These are phyloP conservation scores for Penicillium maclennaniae DNA, from an alignment of 495 filamentous ascomycete genomes.

Conservation along the genomic window DNA sequence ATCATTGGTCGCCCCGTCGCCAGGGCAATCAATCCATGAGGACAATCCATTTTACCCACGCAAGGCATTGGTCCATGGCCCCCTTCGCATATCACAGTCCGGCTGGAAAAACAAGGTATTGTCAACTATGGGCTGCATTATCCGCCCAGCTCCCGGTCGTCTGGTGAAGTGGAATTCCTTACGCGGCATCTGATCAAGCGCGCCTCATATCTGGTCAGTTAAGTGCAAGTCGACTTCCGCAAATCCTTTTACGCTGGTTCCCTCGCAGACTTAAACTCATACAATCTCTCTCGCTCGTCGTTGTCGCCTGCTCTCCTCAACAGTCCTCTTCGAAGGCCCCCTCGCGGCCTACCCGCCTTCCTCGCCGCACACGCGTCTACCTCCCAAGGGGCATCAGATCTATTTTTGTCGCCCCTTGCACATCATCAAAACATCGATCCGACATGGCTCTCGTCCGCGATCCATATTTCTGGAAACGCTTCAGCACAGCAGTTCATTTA, in stretches of 20 bases:
- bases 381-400: neutral
- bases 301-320: neutral
- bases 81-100: conserved; percentile 2
- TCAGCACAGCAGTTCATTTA: conserved; percentile 55
- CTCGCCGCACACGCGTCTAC: neutral
- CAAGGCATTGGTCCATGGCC: neutral
- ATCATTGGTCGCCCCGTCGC: neutral
- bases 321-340: too few relatives aligned
- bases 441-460: conserved; percentile 49
- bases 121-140: conserved; percentile 6
- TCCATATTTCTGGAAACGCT: conserved; percentile 60
- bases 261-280: neutral
- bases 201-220: conserved; percentile 10
- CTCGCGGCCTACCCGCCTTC: neutral
- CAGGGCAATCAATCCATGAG: neutral
- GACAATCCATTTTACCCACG: neutral
- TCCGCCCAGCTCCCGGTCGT: conserved; percentile 3
- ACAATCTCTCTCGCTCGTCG: neutral
- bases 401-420: neutral
- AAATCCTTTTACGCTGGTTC: neutral
- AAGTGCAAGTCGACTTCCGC: conserved; percentile 10
- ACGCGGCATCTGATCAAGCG: conserved; percentile 5
- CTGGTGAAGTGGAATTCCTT: conserved; percentile 9
- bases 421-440: neutral
- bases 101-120: conserved; percentile 1